Evolutionary conservation across 805 yeast species (phyloP).

Genomic region (Trichomonascus vanleenenianus): DNA sequence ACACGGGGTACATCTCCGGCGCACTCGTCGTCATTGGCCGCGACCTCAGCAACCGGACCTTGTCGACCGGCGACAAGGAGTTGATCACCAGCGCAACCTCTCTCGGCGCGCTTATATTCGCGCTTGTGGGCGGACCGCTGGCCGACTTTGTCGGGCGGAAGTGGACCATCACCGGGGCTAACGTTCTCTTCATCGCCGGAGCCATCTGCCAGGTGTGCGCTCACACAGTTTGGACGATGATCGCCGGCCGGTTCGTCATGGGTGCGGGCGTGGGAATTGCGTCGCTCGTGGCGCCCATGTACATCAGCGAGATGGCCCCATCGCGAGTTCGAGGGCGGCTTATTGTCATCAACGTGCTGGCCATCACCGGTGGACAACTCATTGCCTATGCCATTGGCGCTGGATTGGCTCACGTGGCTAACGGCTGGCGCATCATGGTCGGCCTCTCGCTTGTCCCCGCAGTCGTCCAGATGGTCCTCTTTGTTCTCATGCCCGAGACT

Average conservation of each 20-base stretch:
- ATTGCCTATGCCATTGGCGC: slow-evolving; percentile 85
- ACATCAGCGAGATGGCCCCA: slow-evolving; percentile 89
- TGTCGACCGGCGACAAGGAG: slow-evolving; percentile 77
- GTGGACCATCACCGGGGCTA: slow-evolving; percentile 75
- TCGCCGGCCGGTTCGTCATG: slow-evolving; percentile 82
- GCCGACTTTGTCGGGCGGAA: slow-evolving; percentile 86
- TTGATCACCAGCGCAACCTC: slow-evolving; percentile 92
- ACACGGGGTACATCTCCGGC: slow-evolving; percentile 92
- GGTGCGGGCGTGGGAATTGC: slow-evolving; percentile 97
- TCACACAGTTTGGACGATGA: slow-evolving; percentile 82
- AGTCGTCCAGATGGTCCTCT: slow-evolving; percentile 62
- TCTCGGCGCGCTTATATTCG: slow-evolving; percentile 80
- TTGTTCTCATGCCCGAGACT: slow-evolving; percentile 87
- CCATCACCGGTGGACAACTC: slow-evolving; percentile 92
- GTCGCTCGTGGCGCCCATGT: slow-evolving; percentile 87
- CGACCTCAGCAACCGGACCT: slow-evolving; percentile 46
- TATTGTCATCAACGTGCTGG: slow-evolving; percentile 79
- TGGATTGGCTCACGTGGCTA: slow-evolving; percentile 59
- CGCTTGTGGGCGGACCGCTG: slow-evolving; percentile 66
- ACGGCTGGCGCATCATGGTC: slow-evolving; percentile 92
- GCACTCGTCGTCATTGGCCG: slow-evolving; percentile 82
- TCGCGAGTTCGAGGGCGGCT: slow-evolving; percentile 84
- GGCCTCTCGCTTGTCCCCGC: slow-evolving; percentile 90
- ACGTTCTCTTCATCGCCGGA: slow-evolving; percentile 74
- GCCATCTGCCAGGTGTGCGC: slow-evolving; percentile 79